Evolutionary conservation across 495 filamentous ascomycete genomes (phyloP).

Genomic region (Melanomma pulvis-pyrius): DNA sequence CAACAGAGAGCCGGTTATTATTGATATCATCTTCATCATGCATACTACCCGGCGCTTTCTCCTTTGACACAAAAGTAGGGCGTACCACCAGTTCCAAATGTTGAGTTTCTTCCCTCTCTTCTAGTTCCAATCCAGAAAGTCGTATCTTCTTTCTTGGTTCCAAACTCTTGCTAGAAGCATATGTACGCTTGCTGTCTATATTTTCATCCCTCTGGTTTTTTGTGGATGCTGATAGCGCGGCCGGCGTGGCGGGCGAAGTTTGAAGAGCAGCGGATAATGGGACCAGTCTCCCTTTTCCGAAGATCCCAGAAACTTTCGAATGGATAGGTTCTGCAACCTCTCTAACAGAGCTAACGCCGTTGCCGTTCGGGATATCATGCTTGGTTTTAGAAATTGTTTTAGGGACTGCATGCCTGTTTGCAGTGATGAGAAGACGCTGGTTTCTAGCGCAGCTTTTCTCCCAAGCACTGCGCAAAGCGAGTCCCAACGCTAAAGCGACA

Average conservation of each 20-base stretch:
- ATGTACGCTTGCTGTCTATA: background rate
- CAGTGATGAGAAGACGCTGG: background rate
- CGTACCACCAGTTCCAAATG: too few species aligned
- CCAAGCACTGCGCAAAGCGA: constrained; percentile 63
- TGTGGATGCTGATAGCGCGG: background rate
- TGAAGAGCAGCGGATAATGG: too few species aligned
- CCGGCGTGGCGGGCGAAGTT: background rate
- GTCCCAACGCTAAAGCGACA: constrained; percentile 63
- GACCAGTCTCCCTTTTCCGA: background rate
- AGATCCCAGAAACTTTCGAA: background rate
- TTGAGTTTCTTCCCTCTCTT: too few species aligned
- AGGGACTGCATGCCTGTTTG: background rate
- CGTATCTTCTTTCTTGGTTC: background rate
- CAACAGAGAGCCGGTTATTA: too few species aligned
- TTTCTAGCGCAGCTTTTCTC: background rate
- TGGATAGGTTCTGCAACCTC: background rate
- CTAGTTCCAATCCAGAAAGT: background rate
- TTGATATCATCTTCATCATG: too few species aligned
- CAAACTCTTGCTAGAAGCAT: background rate
- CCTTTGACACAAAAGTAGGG: too few species aligned
- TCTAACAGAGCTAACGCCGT: background rate
- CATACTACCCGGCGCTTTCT: too few species aligned
- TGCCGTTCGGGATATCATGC: background rate
- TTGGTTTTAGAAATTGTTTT: background rate
- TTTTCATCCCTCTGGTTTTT: background rate